Base-by-base conservation (phyloP, 306 rosid species). In the Boehmeria nivea region DNA sequence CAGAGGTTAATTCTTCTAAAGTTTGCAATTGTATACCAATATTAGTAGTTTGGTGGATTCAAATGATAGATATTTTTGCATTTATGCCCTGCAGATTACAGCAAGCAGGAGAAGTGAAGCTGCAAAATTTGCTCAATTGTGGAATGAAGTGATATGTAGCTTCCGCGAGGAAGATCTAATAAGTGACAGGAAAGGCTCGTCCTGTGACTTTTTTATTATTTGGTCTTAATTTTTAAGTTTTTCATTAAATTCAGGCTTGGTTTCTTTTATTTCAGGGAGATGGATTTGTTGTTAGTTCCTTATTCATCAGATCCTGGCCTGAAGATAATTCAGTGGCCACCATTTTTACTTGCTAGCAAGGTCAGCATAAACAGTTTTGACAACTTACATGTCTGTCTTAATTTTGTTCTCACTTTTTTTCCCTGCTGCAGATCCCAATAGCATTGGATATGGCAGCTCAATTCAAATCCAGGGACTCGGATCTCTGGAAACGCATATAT, bases 261-360 rank as follows among this genome's bases (percentile, higher is more conserved):
- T 64, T 44, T 71, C 40, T 63, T 63, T 69, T 70, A 59, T 70
- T 72, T 5, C 96, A 91, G 99, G 89, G 99, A 91, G 79, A 82
- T 84, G 94, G 98, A 91, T 75, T 76, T 87, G 70, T 70, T 91
- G 72, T 48, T 91, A 72, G 91, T 84, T 80, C 98, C 98, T 63
- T 91, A 91, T 74, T 84, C 95, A 40, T 84, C 91, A 56, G 98
- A 91, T 75, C 94, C 87, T 38, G 61, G 91, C 65, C 70, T 91
- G 59, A 87, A 82, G 75, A 76, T 84, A 56, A 91, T 91, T 66
- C 98, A 91, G 76, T 91, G 98, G 96, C 96, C 99, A 20, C 99
- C 95, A 15, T 91, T 91, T 78, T 61, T 91, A 68, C 99, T 91
- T 69, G 96, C 99, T 48, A 84, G 96, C 96, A 91, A 91, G 95